These are phyloP conservation scores for Calonectria leucothoes DNA, from an alignment of 2,329 filamentous ascomycete species.

Conservation along the genomic window DNA sequence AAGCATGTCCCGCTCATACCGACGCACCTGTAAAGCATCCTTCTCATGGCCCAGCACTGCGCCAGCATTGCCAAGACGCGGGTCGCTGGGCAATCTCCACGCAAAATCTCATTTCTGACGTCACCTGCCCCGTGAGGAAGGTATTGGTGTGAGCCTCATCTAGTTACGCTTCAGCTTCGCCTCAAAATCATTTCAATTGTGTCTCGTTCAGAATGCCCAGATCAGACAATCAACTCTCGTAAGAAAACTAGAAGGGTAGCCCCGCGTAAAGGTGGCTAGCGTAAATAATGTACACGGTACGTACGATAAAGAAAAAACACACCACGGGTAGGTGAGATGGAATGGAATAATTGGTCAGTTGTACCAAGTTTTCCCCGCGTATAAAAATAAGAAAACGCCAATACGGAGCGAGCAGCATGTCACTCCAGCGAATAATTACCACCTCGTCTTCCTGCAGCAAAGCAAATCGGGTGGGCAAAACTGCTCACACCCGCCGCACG, in stretches of 20 bases:
- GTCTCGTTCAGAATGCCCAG: background rate
- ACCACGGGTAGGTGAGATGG: conserved; percentile 10
- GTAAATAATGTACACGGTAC: background rate
- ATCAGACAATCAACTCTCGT: background rate
- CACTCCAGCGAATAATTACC: background rate
- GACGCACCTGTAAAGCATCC: background rate
- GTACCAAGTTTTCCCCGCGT: conserved; percentile 5
- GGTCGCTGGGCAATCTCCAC: background rate
- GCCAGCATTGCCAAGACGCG: background rate
- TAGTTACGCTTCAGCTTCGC: background rate
- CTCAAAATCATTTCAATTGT: background rate
- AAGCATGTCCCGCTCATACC: background rate
- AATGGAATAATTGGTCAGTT: conserved; percentile 6
- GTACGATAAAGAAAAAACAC: background rate
- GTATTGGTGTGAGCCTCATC: background rate
- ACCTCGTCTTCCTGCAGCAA: conserved; percentile 9
- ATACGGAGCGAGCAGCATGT: background rate
- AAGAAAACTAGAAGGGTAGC: background rate
- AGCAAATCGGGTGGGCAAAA: conserved; percentile 5
- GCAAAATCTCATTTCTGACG: background rate
- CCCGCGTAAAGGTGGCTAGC: background rate
- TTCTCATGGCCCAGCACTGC: background rate
- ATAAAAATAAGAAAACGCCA: too few relatives aligned
- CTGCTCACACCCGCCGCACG: conserved; percentile 2
- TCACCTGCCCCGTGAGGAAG: background rate